Evolutionary conservation across 345 rosid species (phyloP), one percentile per base, ranked within the genome.

Genomic region (Noccaea caerulescens): DNA sequence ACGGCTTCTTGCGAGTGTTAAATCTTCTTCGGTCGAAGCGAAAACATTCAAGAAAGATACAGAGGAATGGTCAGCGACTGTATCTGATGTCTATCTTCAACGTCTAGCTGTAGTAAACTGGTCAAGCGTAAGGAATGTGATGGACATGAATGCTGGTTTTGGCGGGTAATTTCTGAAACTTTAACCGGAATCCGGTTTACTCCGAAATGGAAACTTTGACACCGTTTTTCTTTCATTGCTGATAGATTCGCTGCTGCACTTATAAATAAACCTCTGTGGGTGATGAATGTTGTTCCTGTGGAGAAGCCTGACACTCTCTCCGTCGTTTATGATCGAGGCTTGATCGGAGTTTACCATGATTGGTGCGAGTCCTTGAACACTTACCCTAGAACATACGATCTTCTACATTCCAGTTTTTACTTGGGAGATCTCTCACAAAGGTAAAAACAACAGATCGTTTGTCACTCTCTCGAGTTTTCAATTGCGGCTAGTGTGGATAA

Each of bases 101-200:
- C 84, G 80, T 66, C 44, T 85, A 33, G 78, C 82, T 20, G 76
- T 93, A 63, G 74, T 93, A 63, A 91, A 85, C 79, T 91, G 97
- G 97, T 70, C 87, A 0, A 78, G 61, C 3, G 47, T 93, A 56
- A 65, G 92, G 60, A 93, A 91, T 71, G 86, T 91, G 72, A 87
- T 93, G 88, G 98, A 93, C 65, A 89, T 93, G 98, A 91, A 87
- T 83, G 92, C 98, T 1, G 89, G 94, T 64, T 87, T 62, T 78
- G 98, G 98, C 88, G 88, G 98, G 97, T 93, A 86, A 80, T 27
- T 27, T 1, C 8, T 63, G 10, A 14, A 11, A 3, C 33, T 46
- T 33, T 8, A n/a, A 52, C 8, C 16, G 41, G 49, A 44, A n/a
- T 45, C 33, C 30, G 25, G 16, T 37, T 30, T 12, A 30, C 4